phyloP scores from a whole-genome alignment of 202 grass and related monocot genomes.

The Setaria italica region DNA sequence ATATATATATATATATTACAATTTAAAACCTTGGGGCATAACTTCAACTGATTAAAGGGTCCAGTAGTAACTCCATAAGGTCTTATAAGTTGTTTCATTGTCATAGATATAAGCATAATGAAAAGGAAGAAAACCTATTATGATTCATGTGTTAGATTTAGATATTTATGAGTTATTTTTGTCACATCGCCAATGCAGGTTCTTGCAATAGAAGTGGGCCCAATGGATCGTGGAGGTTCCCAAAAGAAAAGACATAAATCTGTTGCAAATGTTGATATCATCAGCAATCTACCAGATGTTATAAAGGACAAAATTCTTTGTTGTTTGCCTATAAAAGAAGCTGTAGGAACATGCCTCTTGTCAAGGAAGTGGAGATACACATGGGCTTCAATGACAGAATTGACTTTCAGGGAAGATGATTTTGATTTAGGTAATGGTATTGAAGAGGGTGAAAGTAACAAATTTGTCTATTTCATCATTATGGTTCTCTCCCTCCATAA shows the following conservation, averaged over 20 bases:
- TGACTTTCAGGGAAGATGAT: conserved; percentile 44
- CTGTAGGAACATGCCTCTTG: conserved; percentile 50
- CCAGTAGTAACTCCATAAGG: not conserved
- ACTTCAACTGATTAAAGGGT: not conserved
- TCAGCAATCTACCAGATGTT: conserved; percentile 51
- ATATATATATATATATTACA: not conserved
- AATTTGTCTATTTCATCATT: conserved; percentile 42
- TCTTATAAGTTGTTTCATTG: conserved; percentile 7
- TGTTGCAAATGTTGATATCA: conserved; percentile 44
- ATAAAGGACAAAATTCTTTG: conserved; percentile 58
- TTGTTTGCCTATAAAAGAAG: conserved; percentile 57
- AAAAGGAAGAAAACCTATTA: not conserved
- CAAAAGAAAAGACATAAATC: conserved; percentile 24
- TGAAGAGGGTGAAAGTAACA: conserved; percentile 18
- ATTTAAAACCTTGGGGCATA: not conserved
- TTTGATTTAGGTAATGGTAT: conserved; percentile 41
- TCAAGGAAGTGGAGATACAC: conserved; percentile 58
- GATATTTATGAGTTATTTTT: conserved; percentile 27
- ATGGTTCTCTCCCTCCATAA: conserved; percentile 49
- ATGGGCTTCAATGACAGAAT: conserved; percentile 55
- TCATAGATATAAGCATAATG: not conserved
- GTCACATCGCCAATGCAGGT: not conserved
- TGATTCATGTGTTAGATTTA: conserved; percentile 11
- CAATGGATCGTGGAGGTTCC: conserved; percentile 36
- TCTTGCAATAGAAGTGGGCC: not conserved